Base-by-base conservation (phyloP, 2,329 filamentous ascomycete species). In the Anisogramma anomala region DNA sequence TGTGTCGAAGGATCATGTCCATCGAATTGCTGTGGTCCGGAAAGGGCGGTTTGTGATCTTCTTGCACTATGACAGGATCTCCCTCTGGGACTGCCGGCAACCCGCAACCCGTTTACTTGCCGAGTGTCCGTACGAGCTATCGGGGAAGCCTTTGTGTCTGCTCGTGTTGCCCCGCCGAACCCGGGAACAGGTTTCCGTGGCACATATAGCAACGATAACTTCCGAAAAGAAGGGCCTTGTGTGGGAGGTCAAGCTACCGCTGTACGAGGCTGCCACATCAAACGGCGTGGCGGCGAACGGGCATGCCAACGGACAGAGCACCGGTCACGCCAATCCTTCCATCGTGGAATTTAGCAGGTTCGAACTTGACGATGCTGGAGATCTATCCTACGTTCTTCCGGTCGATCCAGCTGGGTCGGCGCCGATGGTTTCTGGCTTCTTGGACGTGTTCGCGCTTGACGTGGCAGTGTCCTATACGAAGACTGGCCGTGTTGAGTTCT, bases 361-460 rank as follows among this genome's bases (percentile, higher is more conserved):
- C 54, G 67, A 79, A 40, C 66, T 93, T 3, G 71, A 77, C 0
- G 66, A 66, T 14, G 62, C 65, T 0, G 69, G 76, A n/a, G 69
- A 73, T 36, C 58, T 82, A 33, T 69, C 74, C 11, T 79, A 79
- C 48, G 69, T 94, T 14, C 65, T 94, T 8, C 84, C 87, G 0
- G 85, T 94, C 34, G 88, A 94, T 53, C 86, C 87, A 37, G 87
- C 86, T 1, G 88, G 87, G 1, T 78, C 82, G 9, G 67, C 73
- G 28, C 74, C 79, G 1, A 69, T 79, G 3, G 74, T 78, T 9
- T 84, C 84, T 3, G 84, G 82, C 0, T 93, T 87, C 48, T 70
- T 94, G 23, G 87, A 94, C 58, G 75, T 84, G 0, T 94, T 94
- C 57, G 83, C 86, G 9, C 77, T 81, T 28, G 87, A 94, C 55